Evolutionary conservation across 73 alveolate genomes (phyloP).

Genomic region (Effrenium voratum): DNA sequence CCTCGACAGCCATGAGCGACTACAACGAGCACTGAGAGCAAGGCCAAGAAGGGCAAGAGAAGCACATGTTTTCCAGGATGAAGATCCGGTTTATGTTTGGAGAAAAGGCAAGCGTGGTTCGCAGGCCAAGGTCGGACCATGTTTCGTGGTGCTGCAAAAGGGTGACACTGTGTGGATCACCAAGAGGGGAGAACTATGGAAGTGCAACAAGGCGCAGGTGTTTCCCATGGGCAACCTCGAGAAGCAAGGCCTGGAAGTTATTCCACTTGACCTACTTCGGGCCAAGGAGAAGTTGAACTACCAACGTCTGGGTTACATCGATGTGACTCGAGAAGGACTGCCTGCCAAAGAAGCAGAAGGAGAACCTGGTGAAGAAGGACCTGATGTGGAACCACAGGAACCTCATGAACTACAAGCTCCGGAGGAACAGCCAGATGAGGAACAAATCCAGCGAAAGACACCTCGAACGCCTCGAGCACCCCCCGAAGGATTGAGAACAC

Average conservation of each 20-base stretch:
- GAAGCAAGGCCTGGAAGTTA: neutral
- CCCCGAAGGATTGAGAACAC: neutral
- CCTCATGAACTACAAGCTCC: neutral
- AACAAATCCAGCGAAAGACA: neutral
- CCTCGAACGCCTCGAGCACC: neutral
- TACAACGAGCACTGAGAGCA: neutral
- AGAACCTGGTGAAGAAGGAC: neutral
- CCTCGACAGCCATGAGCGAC: neutral
- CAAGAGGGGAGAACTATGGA: neutral
- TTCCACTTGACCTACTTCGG: neutral
- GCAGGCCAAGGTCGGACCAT: no score
- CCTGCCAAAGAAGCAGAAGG: neutral
- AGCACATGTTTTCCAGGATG: neutral
- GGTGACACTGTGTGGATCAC: neutral
- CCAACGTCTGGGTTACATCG: neutral
- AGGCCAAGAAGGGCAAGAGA: neutral
- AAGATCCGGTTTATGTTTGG: neutral
- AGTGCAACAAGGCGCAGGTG: neutral
- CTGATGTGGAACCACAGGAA: neutral
- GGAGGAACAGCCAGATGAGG: neutral
- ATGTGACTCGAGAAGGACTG: neutral
- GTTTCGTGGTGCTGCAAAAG: neutral
- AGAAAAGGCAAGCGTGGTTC: neutral
- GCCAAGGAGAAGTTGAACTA: neutral
- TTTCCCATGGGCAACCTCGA: neutral